Evolutionary conservation across 2,329 filamentous ascomycete genomes (phyloP).

Genomic region (Botrytis deweyae): DNA sequence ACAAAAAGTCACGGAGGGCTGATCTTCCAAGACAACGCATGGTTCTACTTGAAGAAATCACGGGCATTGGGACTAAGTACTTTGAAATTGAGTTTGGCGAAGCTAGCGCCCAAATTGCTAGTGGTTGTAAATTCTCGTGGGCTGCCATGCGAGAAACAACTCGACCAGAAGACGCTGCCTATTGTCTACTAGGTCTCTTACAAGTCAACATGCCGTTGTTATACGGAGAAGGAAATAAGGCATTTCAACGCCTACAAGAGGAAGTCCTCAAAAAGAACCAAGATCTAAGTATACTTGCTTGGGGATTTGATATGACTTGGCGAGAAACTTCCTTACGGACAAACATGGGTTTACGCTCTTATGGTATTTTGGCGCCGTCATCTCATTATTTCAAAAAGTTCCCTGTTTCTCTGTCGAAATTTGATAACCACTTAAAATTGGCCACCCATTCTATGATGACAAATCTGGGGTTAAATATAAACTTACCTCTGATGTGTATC

Average conservation of each 20-base stretch:
- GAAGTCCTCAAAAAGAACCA: constrained; percentile 10
- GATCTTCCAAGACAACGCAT: not conserved
- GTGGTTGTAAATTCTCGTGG: not conserved
- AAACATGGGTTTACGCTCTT: not conserved
- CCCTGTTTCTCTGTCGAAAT: not conserved
- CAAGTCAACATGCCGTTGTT: not conserved
- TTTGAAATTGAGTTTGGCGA: not conserved
- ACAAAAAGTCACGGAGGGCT: not conserved
- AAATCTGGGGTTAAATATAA: not conserved
- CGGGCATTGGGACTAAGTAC: not conserved
- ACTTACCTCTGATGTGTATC: not conserved
- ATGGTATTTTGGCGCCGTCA: not conserved
- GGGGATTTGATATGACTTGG: constrained; percentile 9
- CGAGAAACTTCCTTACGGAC: not conserved
- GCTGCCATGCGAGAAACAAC: constrained; percentile 8
- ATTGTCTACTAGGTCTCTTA: constrained; percentile 16
- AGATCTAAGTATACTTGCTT: constrained; percentile 16
- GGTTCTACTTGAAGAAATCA: not conserved
- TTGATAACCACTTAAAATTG: not conserved
- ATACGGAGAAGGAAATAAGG: not conserved
- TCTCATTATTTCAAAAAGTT: not conserved
- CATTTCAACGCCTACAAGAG: constrained; percentile 8
- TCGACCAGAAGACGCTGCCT: constrained; percentile 16
- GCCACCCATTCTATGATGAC: constrained; percentile 7
- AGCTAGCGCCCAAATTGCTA: not conserved